phyloP scores from a whole-genome alignment of 306 rosid species.

The Pyrus pyrifolia region DNA sequence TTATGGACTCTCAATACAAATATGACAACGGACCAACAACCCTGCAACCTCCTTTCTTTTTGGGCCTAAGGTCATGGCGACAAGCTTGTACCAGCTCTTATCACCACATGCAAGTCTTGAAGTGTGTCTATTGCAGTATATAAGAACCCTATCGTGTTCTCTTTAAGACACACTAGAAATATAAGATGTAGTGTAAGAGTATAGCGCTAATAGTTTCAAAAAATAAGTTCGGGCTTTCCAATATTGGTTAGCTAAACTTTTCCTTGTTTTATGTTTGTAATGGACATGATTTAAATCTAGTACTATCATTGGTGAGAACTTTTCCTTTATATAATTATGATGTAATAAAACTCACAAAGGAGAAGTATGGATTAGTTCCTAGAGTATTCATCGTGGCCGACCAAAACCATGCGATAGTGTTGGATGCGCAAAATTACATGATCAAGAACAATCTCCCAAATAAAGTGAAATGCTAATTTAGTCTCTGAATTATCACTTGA shows the following conservation, averaged over 20 bases:
- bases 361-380: slow-evolving; percentile 30
- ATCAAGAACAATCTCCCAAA: slow-evolving; percentile 18
- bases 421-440: slow-evolving; percentile 31
- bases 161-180: too few relatives aligned
- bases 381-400: slow-evolving; percentile 31
- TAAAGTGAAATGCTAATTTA: slow-evolving; percentile 6
- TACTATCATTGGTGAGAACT: slow-evolving; percentile 23
- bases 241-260: too few relatives aligned
- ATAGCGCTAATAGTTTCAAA: too few relatives aligned
- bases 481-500: not conserved
- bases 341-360: not conserved
- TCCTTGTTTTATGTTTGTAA: too few relatives aligned
- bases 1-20: not conserved
- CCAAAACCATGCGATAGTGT: slow-evolving; percentile 8
- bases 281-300: slow-evolving; percentile 31
- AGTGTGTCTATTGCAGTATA: too few relatives aligned
- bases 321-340: not conserved
- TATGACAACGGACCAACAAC: slow-evolving; percentile 15
- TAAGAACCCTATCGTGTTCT: too few relatives aligned
- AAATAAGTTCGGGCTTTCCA: too few relatives aligned
- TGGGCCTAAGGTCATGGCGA: slow-evolving; percentile 1
- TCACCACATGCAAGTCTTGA: slow-evolving; percentile 1
- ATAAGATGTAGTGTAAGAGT: too few relatives aligned
- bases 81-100: not conserved
- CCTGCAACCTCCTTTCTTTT: slow-evolving; percentile 12